A percentile compares a stretch with the other conserved stretches of the same genome.
Conservation (phyloP, 805 yeast genomes). For the Saturnispora gosingensis region DNA sequence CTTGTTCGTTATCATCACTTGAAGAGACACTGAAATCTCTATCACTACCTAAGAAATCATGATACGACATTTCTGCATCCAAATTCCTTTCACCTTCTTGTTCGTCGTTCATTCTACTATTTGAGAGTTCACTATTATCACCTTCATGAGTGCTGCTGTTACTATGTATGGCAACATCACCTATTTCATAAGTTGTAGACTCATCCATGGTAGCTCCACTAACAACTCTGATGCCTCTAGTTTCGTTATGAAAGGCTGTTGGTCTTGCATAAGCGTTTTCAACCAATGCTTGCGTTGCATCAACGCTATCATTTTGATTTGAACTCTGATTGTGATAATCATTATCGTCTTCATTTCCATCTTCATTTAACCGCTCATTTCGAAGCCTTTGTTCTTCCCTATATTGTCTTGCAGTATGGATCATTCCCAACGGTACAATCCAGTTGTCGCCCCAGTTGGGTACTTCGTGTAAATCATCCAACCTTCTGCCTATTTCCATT, state of each 20-base stretch:
- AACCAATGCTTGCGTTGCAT: constrained; percentile 15
- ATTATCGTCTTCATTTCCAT: constrained; percentile 17
- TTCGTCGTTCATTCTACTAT: not conserved
- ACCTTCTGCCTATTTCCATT: constrained; percentile 11
- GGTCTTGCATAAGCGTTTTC: constrained; percentile 13
- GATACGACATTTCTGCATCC: constrained; percentile 40
- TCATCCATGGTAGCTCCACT: constrained; percentile 17
- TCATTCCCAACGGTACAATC: constrained; percentile 41
- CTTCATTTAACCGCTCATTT: not conserved
- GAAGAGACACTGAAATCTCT: constrained; percentile 1
- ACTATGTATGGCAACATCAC: constrained; percentile 4
- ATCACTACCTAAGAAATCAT: constrained; percentile 27
- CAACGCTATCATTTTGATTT: constrained; percentile 12
- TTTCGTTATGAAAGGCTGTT: constrained; percentile 9
- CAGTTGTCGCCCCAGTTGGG: constrained; percentile 11
- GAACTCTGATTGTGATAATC: constrained; percentile 19
- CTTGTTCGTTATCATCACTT: constrained; percentile 7
- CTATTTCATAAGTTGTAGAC: constrained; percentile 9
- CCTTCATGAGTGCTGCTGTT: constrained; percentile 1
- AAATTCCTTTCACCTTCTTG: constrained; percentile 25
- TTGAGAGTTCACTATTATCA: not conserved
- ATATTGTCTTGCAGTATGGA: constrained; percentile 39
- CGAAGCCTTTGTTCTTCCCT: constrained; percentile 14
- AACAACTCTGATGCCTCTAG: constrained; percentile 8
- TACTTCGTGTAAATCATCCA: constrained; percentile 8